Base-by-base conservation (phyloP, 495 filamentous ascomycete species). In the Daldinia concentrica region DNA sequence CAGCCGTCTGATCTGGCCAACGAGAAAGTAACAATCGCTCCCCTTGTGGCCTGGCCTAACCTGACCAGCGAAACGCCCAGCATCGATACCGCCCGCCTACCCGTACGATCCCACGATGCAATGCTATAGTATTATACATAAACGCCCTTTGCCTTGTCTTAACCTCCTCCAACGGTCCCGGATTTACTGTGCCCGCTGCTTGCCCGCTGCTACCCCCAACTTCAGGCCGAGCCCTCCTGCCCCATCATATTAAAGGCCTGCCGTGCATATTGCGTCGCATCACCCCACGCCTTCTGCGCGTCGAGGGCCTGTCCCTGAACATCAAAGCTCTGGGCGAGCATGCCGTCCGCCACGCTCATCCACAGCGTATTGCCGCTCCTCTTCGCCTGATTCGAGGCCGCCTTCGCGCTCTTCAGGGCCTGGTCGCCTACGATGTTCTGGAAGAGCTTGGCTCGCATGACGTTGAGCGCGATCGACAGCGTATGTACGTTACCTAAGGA, bases 381-480 rank as follows among this genome's bases (percentile, higher is more conserved):
- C 74, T 87, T 88, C 4, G 94, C 93, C 83, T 95, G 89, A 14
- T 85, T 87, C 59, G 88, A 83, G 30, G 88, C 92, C 0, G 94
- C 93, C 48, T 87, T 85, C 0, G 92, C 92, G 68, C 91, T 92
- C 82, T 97, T 98, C 69, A 96, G 89, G 2, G 95, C 92, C 80
- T 98, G 95, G 63, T 93, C 93, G 37, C 92, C 93, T 2, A 97
- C 88, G 12, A 95, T 91, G 32, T 90, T 91, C 27, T 88, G 85
- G 82, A 98, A 98, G 78, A 98, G 93, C 51, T 89, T 87, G 77
- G 83, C 87, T 71, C 91, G 90, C 93, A 98, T 94, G 71, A 96
- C 88, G 68, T 87, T 93, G 43, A 99, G 84, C 4, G 90, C 88
- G 68, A 98, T 92, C 68, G 89, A 91, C 8, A 93, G 85, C 62